Evolutionary conservation across 2,329 filamentous ascomycete genomes (phyloP).

Genomic region (Elsinoe necatrix): DNA sequence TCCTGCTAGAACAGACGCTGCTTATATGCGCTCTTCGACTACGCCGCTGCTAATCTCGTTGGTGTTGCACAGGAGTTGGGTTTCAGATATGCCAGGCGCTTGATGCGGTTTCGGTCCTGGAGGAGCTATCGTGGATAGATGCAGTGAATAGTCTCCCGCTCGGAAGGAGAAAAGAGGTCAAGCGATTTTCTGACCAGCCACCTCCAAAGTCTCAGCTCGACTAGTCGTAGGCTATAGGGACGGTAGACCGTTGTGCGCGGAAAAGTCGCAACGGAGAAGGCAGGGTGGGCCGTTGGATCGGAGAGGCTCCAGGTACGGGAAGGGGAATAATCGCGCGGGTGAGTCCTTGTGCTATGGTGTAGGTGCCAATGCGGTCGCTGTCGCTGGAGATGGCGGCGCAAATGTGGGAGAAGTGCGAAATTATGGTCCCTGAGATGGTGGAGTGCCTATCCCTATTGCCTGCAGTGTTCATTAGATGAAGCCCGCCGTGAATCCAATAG

Average conservation of each 20-base stretch:
- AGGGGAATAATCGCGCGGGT: not conserved
- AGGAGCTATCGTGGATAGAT: not conserved
- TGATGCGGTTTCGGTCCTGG: conserved; percentile 10
- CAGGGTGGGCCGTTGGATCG: conserved; percentile 11
- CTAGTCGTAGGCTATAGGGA: conserved; percentile 16
- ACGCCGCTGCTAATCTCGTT: not conserved
- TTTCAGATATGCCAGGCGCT: conserved; percentile 7
- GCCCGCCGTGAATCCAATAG: not conserved
- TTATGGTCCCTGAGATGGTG: conserved; percentile 5
- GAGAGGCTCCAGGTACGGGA: conserved; percentile 11
- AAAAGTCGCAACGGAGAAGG: conserved; percentile 10
- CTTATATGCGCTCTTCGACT: not conserved
- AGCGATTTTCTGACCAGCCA: conserved; percentile 6
- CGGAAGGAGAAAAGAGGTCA: not conserved
- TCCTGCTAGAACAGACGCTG: not conserved
- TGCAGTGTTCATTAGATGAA: conserved; percentile 1
- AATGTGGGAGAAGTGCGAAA: not conserved
- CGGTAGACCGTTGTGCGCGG: conserved; percentile 15
- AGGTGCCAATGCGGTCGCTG: not conserved
- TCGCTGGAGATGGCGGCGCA: not conserved
- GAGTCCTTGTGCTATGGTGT: not conserved
- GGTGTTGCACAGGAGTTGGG: conserved; percentile 3
- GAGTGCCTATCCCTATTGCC: not conserved
- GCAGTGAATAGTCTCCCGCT: not conserved
- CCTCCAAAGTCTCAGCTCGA: conserved; percentile 5